Evolutionary conservation across 179 eudicot genomes (phyloP).

Genomic region (Beta macrorhiza): DNA sequence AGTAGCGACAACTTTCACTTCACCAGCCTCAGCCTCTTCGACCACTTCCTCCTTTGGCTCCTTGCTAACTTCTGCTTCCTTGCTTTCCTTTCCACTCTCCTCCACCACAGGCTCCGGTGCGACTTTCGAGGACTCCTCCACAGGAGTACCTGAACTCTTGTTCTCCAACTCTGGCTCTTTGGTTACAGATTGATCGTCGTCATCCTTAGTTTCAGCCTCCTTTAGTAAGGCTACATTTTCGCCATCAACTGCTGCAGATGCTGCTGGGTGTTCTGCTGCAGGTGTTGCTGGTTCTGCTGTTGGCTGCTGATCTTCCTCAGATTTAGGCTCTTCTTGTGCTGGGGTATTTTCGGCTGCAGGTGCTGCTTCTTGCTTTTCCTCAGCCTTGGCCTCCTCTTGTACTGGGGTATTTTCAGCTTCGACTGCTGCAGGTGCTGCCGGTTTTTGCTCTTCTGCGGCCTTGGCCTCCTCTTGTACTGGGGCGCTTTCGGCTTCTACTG

Average conservation of each 20-base stretch:
- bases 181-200: background rate
- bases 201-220: conserved; percentile 9
- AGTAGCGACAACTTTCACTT: conserved; percentile 14
- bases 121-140: conserved; percentile 35
- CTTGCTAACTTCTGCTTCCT: conserved; percentile 9
- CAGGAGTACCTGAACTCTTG: conserved; percentile 5
- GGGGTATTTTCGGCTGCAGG: conserved; percentile 1
- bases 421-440: background rate
- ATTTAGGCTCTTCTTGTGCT: background rate
- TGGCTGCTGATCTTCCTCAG: conserved; percentile 3
- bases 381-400: background rate
- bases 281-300: background rate
- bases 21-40: conserved; percentile 22
- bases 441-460: background rate
- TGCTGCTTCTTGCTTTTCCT: conserved; percentile 10
- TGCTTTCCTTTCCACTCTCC: conserved; percentile 9
- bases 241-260: background rate
- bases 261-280: background rate
- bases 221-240: background rate
- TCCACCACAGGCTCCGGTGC: conserved; percentile 36
- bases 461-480: background rate
- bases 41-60: conserved; percentile 9
- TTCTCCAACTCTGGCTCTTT: conserved; percentile 29
- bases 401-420: background rate
- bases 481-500: background rate